A percentile compares a stretch with the other conserved stretches of the same genome.
Conservation (phyloP, 2,329 filamentous ascomycete genomes). For the Neonectria faginata region DNA sequence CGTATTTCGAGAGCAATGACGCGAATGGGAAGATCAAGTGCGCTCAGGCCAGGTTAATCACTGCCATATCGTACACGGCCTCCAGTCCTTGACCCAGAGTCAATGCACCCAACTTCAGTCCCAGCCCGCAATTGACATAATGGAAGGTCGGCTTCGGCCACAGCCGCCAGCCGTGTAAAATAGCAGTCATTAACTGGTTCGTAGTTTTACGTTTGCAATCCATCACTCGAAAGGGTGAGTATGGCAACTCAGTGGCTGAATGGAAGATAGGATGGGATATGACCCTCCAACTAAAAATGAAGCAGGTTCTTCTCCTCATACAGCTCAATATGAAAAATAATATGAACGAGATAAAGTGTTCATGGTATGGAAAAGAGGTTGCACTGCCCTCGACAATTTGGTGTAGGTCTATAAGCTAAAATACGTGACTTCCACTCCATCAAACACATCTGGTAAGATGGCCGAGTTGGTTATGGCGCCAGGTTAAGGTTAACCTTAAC, state of each 20-base stretch:
- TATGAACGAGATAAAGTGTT: not conserved
- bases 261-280: not conserved
- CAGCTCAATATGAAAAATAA: not conserved
- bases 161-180: accelerated
- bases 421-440: accelerated
- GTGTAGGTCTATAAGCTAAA: not conserved
- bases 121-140: too few species aligned
- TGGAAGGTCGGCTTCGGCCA: too few species aligned
- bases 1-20: too few species aligned
- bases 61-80: too few species aligned
- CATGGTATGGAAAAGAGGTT: not conserved
- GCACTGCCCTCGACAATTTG: not conserved
- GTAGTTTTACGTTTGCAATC: not conserved
- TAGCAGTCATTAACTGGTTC: not conserved
- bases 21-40: too few species aligned
- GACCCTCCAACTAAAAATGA: not conserved
- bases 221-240: not conserved
- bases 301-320: not conserved
- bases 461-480: conserved; percentile 53
- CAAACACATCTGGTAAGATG: conserved; percentile 45
- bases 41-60: too few species aligned
- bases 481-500: conserved; percentile 51
- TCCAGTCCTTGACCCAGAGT: too few species aligned
- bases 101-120: too few species aligned
- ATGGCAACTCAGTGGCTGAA: not conserved